These are phyloP conservation scores for Neurospora pannonica DNA, from an alignment of 495 filamentous ascomycete genomes.

Conservation along the genomic window DNA sequence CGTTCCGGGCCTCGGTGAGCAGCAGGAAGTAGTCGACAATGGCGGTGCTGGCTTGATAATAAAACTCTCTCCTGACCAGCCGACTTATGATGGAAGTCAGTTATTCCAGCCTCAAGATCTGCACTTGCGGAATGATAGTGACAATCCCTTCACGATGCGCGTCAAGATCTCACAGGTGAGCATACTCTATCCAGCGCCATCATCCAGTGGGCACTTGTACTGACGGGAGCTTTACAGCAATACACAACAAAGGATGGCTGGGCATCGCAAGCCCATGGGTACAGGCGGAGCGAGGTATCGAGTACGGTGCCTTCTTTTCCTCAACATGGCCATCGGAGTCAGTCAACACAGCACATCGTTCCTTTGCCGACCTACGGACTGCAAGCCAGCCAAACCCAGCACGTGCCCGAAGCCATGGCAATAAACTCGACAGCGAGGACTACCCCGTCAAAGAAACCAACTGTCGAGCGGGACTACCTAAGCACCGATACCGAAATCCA, in stretches of 20 bases:
- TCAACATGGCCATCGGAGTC: not conserved
- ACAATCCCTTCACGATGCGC: not conserved
- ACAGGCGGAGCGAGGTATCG: slow-evolving; percentile 22
- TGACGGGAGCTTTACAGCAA: not conserved
- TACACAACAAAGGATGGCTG: not conserved
- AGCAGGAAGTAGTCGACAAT: slow-evolving; percentile 1
- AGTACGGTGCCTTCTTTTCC: slow-evolving; percentile 15
- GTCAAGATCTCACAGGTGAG: not conserved
- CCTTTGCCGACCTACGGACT: not conserved
- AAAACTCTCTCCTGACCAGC: not conserved
- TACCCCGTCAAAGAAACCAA: not conserved
- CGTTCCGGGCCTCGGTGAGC: not conserved
- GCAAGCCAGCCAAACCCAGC: not conserved
- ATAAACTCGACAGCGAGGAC: not conserved
- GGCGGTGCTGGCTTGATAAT: not conserved
- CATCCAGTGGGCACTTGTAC: not conserved
- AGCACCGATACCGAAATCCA: slow-evolving; percentile 65
- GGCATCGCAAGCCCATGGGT: slow-evolving; percentile 9
- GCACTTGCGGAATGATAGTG: not conserved
- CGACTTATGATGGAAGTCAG: not conserved
- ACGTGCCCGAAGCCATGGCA: not conserved
- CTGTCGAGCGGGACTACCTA: slow-evolving; percentile 45
- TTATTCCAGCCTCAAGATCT: not conserved
- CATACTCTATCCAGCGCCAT: not conserved
- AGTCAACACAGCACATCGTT: not conserved